Percentiles rank a stretch among this genome's conserved stretches.
phyloP scores from a whole-genome alignment of 208 protist species.

The Trypanosoma grayi region DNA sequence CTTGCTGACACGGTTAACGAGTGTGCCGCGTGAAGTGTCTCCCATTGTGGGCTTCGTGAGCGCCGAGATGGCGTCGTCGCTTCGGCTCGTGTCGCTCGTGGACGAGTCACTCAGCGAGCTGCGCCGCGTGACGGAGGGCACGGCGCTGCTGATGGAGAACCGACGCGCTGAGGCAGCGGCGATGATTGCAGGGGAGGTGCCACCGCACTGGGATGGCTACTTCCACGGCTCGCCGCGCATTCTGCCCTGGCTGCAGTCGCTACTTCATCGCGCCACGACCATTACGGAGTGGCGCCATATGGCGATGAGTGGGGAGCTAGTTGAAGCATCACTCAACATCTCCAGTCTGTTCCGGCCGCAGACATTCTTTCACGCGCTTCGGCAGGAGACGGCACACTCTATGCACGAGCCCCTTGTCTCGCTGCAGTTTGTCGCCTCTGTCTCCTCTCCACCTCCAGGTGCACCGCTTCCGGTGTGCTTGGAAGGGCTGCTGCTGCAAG shows the following conservation, averaged over 20 bases:
- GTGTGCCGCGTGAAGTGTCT: conserved; percentile 11
- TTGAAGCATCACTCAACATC: conserved; percentile 75
- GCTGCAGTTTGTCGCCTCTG: conserved; percentile 57
- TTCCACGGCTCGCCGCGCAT: conserved; percentile 87
- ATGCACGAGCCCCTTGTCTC: conserved; percentile 77
- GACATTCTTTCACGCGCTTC: conserved; percentile 95
- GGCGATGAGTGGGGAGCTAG: conserved; percentile 51
- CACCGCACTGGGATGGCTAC: conserved; percentile 77
- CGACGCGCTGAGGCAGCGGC: conserved; percentile 67
- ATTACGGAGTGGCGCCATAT: conserved; percentile 71
- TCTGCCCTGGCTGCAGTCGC: conserved; percentile 84
- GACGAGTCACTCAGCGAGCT: conserved; percentile 79
- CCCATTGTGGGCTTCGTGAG: conserved; percentile 90
- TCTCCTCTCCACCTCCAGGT: conserved; percentile 43
- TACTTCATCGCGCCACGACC: conserved; percentile 74
- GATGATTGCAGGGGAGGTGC: conserved; percentile 88
- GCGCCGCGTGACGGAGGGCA: conserved; percentile 87
- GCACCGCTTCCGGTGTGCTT: conserved; percentile 53
- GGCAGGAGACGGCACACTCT: conserved; percentile 92
- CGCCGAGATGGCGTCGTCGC: conserved; percentile 77
- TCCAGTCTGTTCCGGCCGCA: conserved; percentile 88
- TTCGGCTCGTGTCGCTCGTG: conserved; percentile 71
- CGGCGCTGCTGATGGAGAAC: conserved; percentile 77
- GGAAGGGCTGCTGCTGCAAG: conserved; percentile 82
- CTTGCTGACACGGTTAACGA: conserved; percentile 36